A percentile compares a stretch with the other conserved stretches of the same genome.
These are phyloP conservation scores for Amanita polypyramis DNA, from an alignment of 768 basidiomycete species.

Conservation along the genomic window DNA sequence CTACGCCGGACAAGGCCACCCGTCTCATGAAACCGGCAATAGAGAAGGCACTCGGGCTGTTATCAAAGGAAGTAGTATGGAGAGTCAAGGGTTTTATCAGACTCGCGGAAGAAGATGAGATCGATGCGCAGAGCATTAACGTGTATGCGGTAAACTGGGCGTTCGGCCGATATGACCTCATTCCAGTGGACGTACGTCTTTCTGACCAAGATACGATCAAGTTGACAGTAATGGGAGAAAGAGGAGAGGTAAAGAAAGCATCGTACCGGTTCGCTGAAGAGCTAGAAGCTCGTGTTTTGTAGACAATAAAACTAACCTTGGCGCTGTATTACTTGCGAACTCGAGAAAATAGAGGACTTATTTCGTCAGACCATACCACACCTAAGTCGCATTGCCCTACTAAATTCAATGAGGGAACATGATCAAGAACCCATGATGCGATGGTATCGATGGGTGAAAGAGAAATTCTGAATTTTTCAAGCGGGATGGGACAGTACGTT, in stretches of 20 bases:
- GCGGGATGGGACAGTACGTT: too few species aligned
- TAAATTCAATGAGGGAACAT: too few species aligned
- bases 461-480: too few species aligned
- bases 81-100: conserved; percentile 82
- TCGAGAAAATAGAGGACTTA: background rate
- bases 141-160: conserved; percentile 82
- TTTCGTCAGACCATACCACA: too few species aligned
- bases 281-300: conserved; percentile 27
- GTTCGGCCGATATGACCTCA: conserved; percentile 74
- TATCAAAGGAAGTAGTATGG: conserved; percentile 68
- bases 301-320: conserved; percentile 17
- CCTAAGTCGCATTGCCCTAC: too few species aligned
- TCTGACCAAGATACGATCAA: conserved; percentile 30
- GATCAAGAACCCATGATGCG: too few species aligned
- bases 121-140: conserved; percentile 10
- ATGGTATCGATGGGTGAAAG: too few species aligned
- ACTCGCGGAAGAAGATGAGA: conserved; percentile 28
- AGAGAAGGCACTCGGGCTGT: conserved; percentile 30
- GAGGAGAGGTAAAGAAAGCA: conserved; percentile 62
- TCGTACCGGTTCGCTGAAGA: conserved; percentile 41
- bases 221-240: conserved; percentile 88
- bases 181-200: conserved; percentile 20
- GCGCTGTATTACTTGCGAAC: background rate
- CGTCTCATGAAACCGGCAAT: conserved; percentile 29
- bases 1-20: conserved; percentile 4